A percentile compares a stretch with the other conserved stretches of the same genome.
phyloP scores from a whole-genome alignment of 768 basidiomycete genomes.

The Leccinum barrowsii region DNA sequence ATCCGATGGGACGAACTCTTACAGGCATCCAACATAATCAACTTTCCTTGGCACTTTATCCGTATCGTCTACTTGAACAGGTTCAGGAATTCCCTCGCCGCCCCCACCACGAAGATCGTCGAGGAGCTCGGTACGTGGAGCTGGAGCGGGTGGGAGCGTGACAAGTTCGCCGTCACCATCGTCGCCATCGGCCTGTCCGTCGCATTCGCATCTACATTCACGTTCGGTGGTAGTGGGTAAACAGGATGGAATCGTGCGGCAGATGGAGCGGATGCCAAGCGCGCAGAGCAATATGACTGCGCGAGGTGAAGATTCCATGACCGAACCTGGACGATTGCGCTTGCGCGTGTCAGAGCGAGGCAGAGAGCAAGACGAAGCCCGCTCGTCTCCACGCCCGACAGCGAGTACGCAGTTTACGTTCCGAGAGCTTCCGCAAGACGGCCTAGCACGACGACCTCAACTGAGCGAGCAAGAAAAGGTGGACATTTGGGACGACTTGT shows the following conservation, averaged over 20 bases:
- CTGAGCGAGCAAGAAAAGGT: conserved; percentile 70
- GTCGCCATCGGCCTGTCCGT: background rate
- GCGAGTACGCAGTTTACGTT: conserved; percentile 39
- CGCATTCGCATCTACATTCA: background rate
- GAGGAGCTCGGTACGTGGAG: conserved; percentile 15
- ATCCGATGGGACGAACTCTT: too few relatives aligned
- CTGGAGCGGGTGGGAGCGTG: background rate
- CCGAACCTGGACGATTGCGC: conserved; percentile 2
- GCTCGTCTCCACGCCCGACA: conserved; percentile 7
- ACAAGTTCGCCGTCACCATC: conserved; percentile 4
- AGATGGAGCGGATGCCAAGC: conserved; percentile 23
- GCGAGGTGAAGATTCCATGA: conserved; percentile 3
- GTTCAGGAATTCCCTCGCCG: conserved; percentile 9
- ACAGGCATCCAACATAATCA: too few relatives aligned
- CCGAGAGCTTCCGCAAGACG: conserved; percentile 38
- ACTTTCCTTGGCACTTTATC: too few relatives aligned
- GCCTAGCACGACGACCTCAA: conserved; percentile 32
- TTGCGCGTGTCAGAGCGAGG: background rate
- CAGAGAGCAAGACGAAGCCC: conserved; percentile 7
- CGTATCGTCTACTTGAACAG: too few relatives aligned
- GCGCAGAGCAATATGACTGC: conserved; percentile 33
- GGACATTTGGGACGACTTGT: conserved; percentile 64
- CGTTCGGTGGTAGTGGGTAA: conserved; percentile 1
- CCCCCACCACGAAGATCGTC: conserved; percentile 26
- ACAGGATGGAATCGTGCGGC: conserved; percentile 6